These are phyloP conservation scores for Microthyrium microscopicum DNA, from an alignment of 2,329 filamentous ascomycete genomes.

Conservation along the genomic window DNA sequence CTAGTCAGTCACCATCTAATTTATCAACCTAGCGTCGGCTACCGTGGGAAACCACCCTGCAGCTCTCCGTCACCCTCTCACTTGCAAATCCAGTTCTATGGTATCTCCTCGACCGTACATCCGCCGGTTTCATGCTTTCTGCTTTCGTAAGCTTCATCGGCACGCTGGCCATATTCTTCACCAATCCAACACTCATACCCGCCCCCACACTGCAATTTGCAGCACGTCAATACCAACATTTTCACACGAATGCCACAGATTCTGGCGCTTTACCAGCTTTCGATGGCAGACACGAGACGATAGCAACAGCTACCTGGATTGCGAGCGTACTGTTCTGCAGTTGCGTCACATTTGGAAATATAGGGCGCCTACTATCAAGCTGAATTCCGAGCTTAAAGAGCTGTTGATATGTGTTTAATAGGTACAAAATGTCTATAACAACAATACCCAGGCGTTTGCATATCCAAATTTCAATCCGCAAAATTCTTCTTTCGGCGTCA, in stretches of 20 bases:
- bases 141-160: constrained; percentile 56
- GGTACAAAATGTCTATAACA: too few species aligned
- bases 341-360: constrained; percentile 89
- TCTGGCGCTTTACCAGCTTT: too few species aligned
- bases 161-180: constrained; percentile 54
- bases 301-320: constrained; percentile 73
- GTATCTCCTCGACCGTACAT: constrained; percentile 89
- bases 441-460: too few species aligned
- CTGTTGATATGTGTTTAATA: too few species aligned
- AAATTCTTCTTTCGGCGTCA: too few species aligned
- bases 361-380: constrained; percentile 55
- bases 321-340: constrained; percentile 89
- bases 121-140: constrained; percentile 67
- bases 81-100: constrained; percentile 86
- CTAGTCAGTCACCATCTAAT: neutral
- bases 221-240: constrained; percentile 5
- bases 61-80: constrained; percentile 75
- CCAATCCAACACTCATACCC: constrained; percentile 66
- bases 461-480: too few species aligned
- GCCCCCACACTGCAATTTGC: constrained; percentile 28
- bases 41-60: constrained; percentile 87
- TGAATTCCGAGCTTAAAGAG: too few species aligned
- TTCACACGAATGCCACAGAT: too few species aligned
- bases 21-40: constrained; percentile 52
- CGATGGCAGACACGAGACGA: constrained; percentile 39